phyloP scores from a whole-genome alignment of 208 protist genomes.

The Leishmania martiniquensis region DNA sequence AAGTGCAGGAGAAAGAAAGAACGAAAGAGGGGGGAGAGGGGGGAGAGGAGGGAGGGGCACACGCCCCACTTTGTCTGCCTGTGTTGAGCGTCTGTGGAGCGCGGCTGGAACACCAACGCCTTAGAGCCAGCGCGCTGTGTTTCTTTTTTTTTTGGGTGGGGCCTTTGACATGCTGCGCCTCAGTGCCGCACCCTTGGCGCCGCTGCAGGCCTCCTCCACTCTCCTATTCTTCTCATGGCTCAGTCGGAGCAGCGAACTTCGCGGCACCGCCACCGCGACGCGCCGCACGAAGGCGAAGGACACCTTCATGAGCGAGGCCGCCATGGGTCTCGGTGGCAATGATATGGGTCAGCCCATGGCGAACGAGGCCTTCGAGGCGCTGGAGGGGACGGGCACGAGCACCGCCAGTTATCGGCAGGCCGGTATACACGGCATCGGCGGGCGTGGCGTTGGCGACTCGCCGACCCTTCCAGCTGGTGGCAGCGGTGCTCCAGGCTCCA shows the following conservation, averaged over 20 bases:
- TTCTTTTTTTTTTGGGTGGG: no score
- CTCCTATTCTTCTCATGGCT: conserved; percentile 27
- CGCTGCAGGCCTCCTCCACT: conserved; percentile 11
- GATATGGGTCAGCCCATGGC: conserved; percentile 38
- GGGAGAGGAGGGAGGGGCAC: background rate
- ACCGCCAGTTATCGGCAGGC: conserved; percentile 15
- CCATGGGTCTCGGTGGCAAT: conserved; percentile 28
- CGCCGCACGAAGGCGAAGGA: conserved; percentile 14
- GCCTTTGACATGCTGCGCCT: background rate
- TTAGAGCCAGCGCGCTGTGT: no score
- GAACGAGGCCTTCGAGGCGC: conserved; percentile 26
- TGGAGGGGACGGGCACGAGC: conserved; percentile 19
- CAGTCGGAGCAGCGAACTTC: conserved; percentile 24
- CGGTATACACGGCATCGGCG: background rate
- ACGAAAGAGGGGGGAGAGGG: background rate
- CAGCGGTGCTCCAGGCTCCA: conserved; percentile 22
- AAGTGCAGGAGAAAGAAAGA: background rate
- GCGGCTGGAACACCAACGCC: no score
- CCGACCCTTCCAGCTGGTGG: conserved; percentile 7
- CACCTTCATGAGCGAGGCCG: conserved; percentile 34
- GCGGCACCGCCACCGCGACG: conserved; percentile 23
- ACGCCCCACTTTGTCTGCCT: background rate
- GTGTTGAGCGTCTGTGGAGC: background rate
- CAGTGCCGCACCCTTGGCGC: background rate
- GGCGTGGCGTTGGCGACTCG: conserved; percentile 4